Base-by-base conservation (phyloP, 495 filamentous ascomycete species). In the Neurospora cerealis region DNA sequence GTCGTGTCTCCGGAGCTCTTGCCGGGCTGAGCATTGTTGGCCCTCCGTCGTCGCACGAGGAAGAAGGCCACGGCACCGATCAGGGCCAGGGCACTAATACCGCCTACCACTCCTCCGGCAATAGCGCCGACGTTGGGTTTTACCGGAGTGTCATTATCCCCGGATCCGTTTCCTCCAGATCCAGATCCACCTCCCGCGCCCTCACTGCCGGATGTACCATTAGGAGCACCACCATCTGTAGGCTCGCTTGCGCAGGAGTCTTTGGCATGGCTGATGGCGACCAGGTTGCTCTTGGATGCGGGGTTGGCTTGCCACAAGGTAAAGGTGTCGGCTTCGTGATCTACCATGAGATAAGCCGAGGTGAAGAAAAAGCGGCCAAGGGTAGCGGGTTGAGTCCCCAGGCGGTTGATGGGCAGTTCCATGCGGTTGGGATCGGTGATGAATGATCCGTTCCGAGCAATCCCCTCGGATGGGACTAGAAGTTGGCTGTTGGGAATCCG, bases 321-420 rank as follows among this genome's bases (percentile, higher is more conserved):
- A 13, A 81, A 81, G 10, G 69, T 70, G n/a, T 73, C 38, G 24
- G 75, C 73, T 19, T 80, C 79, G 24, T 81, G 74, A 54, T 85
- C 77, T 24, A 85, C 81, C 42, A 82, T 75, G 9, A 85, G 75
- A 42, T 85, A 85, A 3, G 82, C 79, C 15, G 77, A 69, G 7
- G 81, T 82, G 39, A 86, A 77, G 72, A 86, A 86, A 11, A 79
- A 78, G 19, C 78, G 77, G 32, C 84, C 85, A 6, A 85, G 74
- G 34, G 81, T 73, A 0, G 80, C 74, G 8, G 77, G 74, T 46
- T 83, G 80, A 34, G 79, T 73, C 2, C 17, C 62, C 32, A 81
- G 75, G 6, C 62, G 39, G 10, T 78, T 70, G 70, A 84, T 75
- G 32, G 80, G 72, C 21, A 83, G 69, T 62, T 80, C 76, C 34